Evolutionary conservation across 2,329 filamentous ascomycete genomes (phyloP).

Genomic region (Fusarium mexicanum): DNA sequence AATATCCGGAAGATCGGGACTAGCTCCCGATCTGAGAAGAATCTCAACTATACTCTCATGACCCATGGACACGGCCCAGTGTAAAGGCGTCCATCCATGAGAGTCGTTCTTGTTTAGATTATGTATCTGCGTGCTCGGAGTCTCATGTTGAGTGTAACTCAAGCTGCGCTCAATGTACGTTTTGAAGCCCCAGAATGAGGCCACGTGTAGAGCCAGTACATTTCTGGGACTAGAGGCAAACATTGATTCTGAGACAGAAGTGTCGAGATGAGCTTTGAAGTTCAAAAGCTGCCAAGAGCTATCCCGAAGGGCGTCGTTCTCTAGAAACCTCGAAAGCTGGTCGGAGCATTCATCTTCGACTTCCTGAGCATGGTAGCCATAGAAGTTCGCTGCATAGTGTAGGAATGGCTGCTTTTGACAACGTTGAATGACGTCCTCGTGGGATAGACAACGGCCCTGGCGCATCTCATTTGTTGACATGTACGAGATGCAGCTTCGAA

Average conservation of each 20-base stretch:
- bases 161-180: not conserved
- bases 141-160: not conserved
- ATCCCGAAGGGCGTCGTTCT: not conserved
- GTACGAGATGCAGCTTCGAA: not conserved
- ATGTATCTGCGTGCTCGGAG: not conserved
- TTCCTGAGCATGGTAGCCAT: not conserved
- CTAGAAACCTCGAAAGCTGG: not conserved
- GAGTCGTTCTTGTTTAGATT: not conserved
- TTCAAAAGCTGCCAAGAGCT: not conserved
- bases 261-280: not conserved
- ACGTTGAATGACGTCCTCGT: not conserved
- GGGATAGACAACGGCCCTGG: not conserved
- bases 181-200: not conserved
- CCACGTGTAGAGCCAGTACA: not conserved
- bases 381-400: not conserved
- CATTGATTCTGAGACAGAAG: not conserved
- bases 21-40: not conserved
- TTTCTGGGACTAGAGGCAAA: not conserved
- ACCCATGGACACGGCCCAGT: not conserved
- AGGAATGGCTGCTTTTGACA: not conserved
- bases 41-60: not conserved
- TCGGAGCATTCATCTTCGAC: not conserved
- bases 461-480: not conserved
- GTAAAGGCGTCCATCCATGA: not conserved
- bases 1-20: not conserved